Evolutionary conservation across 208 protist species (phyloP).

Genomic region (Acanthamoeba healyi): DNA sequence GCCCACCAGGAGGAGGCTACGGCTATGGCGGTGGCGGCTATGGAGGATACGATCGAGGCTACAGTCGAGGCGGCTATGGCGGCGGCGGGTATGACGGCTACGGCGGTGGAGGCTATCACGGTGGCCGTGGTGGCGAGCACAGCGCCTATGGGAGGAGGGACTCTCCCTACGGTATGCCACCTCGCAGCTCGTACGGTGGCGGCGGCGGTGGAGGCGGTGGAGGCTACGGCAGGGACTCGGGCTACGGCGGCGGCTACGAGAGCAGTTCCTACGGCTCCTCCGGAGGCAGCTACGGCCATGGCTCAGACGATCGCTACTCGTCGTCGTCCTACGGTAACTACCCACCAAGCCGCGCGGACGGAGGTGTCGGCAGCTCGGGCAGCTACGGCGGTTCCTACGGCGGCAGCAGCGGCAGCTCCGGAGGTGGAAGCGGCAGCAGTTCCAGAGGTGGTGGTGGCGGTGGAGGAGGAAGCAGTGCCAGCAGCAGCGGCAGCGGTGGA

Average conservation of each 20-base stretch:
- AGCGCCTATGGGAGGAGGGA: constrained; percentile 12
- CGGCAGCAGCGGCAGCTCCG: background rate
- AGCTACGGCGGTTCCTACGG: background rate
- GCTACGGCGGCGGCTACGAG: background rate
- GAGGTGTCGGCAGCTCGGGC: background rate
- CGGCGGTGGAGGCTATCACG: background rate
- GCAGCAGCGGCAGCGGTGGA: background rate
- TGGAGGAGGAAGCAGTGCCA: background rate
- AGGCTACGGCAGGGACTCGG: background rate
- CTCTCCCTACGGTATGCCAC: constrained; percentile 21
- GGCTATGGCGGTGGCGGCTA: background rate
- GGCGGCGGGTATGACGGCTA: background rate
- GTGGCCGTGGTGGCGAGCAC: constrained; percentile 16
- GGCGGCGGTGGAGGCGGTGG: too few species aligned
- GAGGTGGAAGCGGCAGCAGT: background rate
- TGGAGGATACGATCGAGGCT: background rate
- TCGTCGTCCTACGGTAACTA: background rate
- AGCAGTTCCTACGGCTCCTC: background rate
- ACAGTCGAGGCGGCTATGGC: background rate
- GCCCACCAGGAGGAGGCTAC: background rate
- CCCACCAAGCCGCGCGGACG: background rate
- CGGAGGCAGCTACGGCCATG: background rate
- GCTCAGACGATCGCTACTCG: background rate
- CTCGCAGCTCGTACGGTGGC: background rate
- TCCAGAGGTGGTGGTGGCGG: background rate